These are phyloP conservation scores for Trichoderma sp. DNA, from an alignment of 2,329 filamentous ascomycete species.

Conservation along the genomic window DNA sequence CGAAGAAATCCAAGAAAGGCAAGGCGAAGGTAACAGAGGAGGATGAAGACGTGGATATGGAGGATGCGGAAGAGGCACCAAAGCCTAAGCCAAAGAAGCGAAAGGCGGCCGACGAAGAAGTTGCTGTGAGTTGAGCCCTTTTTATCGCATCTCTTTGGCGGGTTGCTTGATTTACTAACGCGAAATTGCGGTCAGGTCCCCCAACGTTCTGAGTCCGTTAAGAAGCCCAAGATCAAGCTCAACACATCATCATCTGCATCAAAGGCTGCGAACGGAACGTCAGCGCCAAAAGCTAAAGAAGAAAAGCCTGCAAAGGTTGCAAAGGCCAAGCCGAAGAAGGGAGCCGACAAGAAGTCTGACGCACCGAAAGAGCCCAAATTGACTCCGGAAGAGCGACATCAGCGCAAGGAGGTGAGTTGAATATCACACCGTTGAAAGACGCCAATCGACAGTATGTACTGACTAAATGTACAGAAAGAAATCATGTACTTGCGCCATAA, in stretches of 20 bases:
- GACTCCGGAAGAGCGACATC: conserved; percentile 59
- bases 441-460: conserved; percentile 35
- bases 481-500: conserved; percentile 95
- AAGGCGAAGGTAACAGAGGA: conserved; percentile 57
- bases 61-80: conserved; percentile 60
- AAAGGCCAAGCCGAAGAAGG: conserved; percentile 63
- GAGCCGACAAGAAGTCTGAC: conserved; percentile 61
- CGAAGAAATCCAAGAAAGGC: conserved; percentile 49
- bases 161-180: conserved; percentile 8
- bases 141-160: neutral
- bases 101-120: conserved; percentile 79
- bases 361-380: conserved; percentile 60
- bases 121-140: conserved; percentile 46
- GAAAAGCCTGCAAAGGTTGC: conserved; percentile 56
- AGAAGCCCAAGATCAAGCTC: conserved; percentile 70
- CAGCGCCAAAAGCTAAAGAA: conserved; percentile 59
- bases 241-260: conserved; percentile 68
- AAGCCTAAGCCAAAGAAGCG: conserved; percentile 78
- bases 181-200: conserved; percentile 49
- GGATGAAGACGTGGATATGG: conserved; percentile 64
- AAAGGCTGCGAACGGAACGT: conserved; percentile 68
- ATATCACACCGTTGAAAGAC: neutral
- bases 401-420: conserved; percentile 60
- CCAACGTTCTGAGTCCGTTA: conserved; percentile 64
- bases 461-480: conserved; percentile 58